A percentile compares a stretch with the other conserved stretches of the same genome.
Conservation (phyloP, 805 yeast species). For the Yarrowia sp. region DNA sequence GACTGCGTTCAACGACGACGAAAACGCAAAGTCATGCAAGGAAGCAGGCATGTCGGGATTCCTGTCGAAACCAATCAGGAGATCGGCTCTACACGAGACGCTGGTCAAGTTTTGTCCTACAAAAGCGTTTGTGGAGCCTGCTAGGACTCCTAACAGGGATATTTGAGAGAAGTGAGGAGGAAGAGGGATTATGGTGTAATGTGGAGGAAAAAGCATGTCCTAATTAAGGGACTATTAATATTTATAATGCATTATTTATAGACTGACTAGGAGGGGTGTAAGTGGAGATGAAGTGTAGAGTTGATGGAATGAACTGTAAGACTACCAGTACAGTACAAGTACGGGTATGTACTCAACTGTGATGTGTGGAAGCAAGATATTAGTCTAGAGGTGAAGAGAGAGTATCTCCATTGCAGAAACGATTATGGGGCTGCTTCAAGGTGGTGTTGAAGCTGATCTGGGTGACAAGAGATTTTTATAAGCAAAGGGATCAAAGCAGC, state of each 20-base stretch:
- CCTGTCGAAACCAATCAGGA: constrained; percentile 83
- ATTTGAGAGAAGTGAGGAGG: neutral
- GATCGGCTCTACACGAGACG: constrained; percentile 68
- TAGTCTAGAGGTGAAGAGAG: too few relatives aligned
- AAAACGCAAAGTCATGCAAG: constrained; percentile 77
- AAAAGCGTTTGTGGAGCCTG: constrained; percentile 39
- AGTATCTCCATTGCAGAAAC: too few relatives aligned
- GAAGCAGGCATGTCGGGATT: constrained; percentile 89
- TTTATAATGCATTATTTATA: constrained; percentile 30
- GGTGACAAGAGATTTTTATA: too few relatives aligned
- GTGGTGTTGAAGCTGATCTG: too few relatives aligned
- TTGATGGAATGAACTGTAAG: too few relatives aligned
- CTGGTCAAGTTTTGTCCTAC: constrained; percentile 53
- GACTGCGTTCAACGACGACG: constrained; percentile 91
- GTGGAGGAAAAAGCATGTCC: constrained; percentile 8
- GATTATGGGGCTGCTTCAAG: too few relatives aligned
- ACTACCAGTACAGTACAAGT: too few relatives aligned
- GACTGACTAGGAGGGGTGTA: neutral
- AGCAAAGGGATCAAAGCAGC: too few relatives aligned
- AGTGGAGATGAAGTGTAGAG: too few relatives aligned
- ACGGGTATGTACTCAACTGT: too few relatives aligned
- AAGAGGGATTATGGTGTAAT: neutral
- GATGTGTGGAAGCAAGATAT: too few relatives aligned
- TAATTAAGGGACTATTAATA: constrained; percentile 2
- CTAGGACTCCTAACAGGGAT: constrained; percentile 23